A percentile compares a stretch with the other conserved stretches of the same genome.
Evolutionary conservation across 2,329 filamentous ascomycete genomes (phyloP).

Genomic region (Diaporthe citrichinensis): DNA sequence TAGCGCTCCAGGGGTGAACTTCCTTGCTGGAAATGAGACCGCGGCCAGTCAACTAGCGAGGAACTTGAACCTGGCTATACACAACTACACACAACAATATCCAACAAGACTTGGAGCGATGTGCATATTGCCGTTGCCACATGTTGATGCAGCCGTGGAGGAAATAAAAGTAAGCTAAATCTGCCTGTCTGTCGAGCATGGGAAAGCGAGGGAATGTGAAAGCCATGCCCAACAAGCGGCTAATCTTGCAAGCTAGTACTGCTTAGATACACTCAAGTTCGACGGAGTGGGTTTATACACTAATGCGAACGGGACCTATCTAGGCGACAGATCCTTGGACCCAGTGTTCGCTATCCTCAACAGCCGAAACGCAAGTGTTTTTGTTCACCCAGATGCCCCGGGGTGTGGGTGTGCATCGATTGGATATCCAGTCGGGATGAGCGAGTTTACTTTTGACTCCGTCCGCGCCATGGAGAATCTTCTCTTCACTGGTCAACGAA

Average conservation of each 20-base stretch:
- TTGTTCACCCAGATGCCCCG: neutral
- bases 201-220: neutral
- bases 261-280: neutral
- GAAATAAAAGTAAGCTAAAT: neutral
- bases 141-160: neutral
- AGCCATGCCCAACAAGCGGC: neutral
- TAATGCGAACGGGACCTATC: neutral
- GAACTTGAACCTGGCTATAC: neutral
- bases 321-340: neutral
- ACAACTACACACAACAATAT: neutral
- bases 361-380: neutral
- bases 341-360: neutral
- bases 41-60: neutral
- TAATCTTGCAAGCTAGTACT: neutral
- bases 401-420: neutral
- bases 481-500: neutral
- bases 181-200: too few relatives aligned
- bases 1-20: slow-evolving; percentile 4
- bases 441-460: neutral
- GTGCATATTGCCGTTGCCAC: slow-evolving; percentile 10
- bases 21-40: neutral
- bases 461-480: slow-evolving; percentile 16
- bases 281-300: slow-evolving; percentile 9
- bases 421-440: slow-evolving; percentile 5
- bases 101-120: slow-evolving; percentile 4